Conservation (phyloP, 108 stramenopile species). For the Fragilariopsis cylindrus region DNA sequence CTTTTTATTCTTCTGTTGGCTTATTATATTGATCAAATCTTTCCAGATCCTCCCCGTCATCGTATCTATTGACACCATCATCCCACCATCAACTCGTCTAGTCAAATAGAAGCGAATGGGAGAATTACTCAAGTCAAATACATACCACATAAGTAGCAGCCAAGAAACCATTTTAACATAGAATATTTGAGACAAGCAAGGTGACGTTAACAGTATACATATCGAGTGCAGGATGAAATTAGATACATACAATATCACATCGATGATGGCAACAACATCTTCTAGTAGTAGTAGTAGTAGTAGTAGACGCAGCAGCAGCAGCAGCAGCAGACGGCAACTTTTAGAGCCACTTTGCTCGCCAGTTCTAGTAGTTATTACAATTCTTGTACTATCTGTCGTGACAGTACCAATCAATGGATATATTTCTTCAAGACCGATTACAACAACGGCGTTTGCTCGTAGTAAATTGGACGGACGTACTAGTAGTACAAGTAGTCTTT, state of each 20-base stretch:
- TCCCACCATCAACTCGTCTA: too few species aligned
- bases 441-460: background rate
- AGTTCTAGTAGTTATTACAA: background rate
- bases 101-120: too few species aligned
- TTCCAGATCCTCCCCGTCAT: too few species aligned
- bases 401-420: background rate
- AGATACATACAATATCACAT: too few species aligned
- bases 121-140: background rate
- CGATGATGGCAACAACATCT: too few species aligned
- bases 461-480: too few species aligned
- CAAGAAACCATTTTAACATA: background rate
- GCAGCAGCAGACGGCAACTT: background rate
- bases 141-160: background rate
- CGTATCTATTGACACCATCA: too few species aligned
- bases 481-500: background rate
- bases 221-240: too few species aligned
- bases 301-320: too few species aligned
- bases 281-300: too few species aligned
- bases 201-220: background rate
- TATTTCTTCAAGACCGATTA: background rate
- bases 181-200: background rate
- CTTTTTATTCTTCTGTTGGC: too few species aligned
- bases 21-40: too few species aligned
- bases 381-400: background rate
- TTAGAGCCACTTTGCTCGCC: slow-evolving; percentile 7